phyloP scores from a whole-genome alignment of 768 basidiomycete species.

The Tulasnella sp. region DNA sequence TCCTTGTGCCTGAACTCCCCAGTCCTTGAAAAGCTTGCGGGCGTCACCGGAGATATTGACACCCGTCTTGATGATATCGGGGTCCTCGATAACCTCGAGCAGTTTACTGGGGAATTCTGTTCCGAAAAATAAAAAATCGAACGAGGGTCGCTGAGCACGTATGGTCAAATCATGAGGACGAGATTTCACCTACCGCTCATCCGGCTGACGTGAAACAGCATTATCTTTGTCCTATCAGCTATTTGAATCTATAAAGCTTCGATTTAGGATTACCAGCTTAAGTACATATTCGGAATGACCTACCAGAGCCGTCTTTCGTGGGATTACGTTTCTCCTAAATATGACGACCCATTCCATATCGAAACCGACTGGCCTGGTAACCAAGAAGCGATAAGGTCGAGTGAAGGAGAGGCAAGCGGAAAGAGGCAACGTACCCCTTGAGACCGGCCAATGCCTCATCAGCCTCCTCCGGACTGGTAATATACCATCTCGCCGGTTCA shows the following conservation, averaged over 20 bases:
- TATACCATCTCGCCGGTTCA: neutral
- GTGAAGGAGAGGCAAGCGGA: neutral
- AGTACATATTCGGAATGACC: neutral
- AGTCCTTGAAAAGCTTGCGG: constrained; percentile 49
- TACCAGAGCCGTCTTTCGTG: constrained; percentile 19
- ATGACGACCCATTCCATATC: constrained; percentile 23
- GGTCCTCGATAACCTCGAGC: constrained; percentile 42
- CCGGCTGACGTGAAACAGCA: constrained; percentile 49
- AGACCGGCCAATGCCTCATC: neutral
- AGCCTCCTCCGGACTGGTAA: constrained; percentile 10
- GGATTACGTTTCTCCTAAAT: neutral
- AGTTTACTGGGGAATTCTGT: constrained; percentile 9
- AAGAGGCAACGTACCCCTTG: neutral
- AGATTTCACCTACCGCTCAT: constrained; percentile 44
- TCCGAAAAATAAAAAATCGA: neutral
- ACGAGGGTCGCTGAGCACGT: neutral
- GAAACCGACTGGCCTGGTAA: constrained; percentile 21
- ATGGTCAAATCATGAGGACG: neutral
- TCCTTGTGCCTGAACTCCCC: constrained; percentile 43
- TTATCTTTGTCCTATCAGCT: constrained; percentile 44
- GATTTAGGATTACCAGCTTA: neutral
- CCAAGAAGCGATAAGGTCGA: neutral
- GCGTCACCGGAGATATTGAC: constrained; percentile 52
- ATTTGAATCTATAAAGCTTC: constrained; percentile 42
- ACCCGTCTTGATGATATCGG: constrained; percentile 46